Evolutionary conservation across 179 eudicot genomes (phyloP), one percentile per base, ranked within the genome.

Genomic region (Vitellaria paradoxa): DNA sequence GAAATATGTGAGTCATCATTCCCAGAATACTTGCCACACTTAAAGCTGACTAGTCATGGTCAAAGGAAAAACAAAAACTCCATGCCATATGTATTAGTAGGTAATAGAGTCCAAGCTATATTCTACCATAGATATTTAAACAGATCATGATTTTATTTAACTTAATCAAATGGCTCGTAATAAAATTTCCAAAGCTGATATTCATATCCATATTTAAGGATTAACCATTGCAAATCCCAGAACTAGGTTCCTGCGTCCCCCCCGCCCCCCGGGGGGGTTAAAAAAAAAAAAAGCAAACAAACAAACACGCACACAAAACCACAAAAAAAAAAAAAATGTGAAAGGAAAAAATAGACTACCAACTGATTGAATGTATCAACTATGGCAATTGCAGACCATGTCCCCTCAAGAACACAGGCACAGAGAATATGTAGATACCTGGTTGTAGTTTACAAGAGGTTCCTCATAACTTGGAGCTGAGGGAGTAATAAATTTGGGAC

Each of bases 401-500:
- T 30, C 23, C 46, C 11, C 61, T 18, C 9, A 3, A 14, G 46
- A 30, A 30, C 15, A 46, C 66, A 79, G 65, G 47, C 72, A 30
- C 21, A 5, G 47, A 49, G 5, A 60, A 69, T 30, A 47, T n/a
- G 40, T 15, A 9, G 61, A n/a, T 77, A 91, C 99, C 99, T 95
- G 99, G 67, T 93, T 95, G 87, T 95, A 93, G 73, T 95, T 93
- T 56, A 91, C 89, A 67, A 93, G 96, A 83, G 99, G 98, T 80
- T 93, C 99, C 81, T 90, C 97, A 65, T 75, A 95, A 82, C 91
- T 93, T 18, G 99, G 98, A 81, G 93, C 85, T 24, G 98, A 93
- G 17, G 99, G 99, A 74, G 98, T 95, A 62, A 95, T 95, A 78
- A 95, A 95, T 79, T 93, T 95, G 76, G 99, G 97, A 72, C 99